Base-by-base conservation (phyloP, 495 filamentous ascomycete species). In the Geoglossum glabrum region DNA sequence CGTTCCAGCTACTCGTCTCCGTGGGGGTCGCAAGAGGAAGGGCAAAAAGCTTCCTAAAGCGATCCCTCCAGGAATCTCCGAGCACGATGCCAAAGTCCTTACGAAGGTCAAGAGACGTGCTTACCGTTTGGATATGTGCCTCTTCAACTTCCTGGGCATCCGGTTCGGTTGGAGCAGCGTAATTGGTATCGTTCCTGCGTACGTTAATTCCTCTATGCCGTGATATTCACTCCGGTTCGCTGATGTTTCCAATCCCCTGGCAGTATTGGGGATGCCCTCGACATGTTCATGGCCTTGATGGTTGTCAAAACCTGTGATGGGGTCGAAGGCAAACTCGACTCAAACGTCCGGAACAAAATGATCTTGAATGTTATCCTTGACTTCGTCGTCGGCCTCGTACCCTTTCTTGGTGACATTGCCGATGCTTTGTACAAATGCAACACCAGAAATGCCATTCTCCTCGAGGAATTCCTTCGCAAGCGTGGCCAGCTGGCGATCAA, bases 141-240 rank as follows among this genome's bases (percentile, higher is more conserved):
- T 88, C 17, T 87, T 84, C 67, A 89, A 79, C 64, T 76, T 83
- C 64, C 78, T 81, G 61, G 83, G 85, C 23, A 73, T 93, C 55
- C 75, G 79, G 56, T 83, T 96, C 65, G 90, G 90, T 21, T 92
- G 85, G 84, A 78, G 81, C 31, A 80, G 78, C 63, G 74, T 95
- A 55, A 85, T 96, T 62, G 90, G 80, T 7, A 61, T 95, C 36
- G 65, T 96, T 46, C 92, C 92, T 56, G 76, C 77, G 75, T 87
- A 71, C 77, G 83, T 77, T 57, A 30, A 45, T 17, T 17, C 23
- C 25, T 28, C 25, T 26, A 38, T 31, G 4, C 11, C 33, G 26
- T 43, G 26, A 28, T n/a, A 13, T 3, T 8, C 17, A 55, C 30
- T 0, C 34, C 9, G 3, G 23, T 21, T 52, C 17, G 26, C 11